phyloP scores from a whole-genome alignment of 139 green algal genomes.

The Prasinococcaceae sp. region DNA sequence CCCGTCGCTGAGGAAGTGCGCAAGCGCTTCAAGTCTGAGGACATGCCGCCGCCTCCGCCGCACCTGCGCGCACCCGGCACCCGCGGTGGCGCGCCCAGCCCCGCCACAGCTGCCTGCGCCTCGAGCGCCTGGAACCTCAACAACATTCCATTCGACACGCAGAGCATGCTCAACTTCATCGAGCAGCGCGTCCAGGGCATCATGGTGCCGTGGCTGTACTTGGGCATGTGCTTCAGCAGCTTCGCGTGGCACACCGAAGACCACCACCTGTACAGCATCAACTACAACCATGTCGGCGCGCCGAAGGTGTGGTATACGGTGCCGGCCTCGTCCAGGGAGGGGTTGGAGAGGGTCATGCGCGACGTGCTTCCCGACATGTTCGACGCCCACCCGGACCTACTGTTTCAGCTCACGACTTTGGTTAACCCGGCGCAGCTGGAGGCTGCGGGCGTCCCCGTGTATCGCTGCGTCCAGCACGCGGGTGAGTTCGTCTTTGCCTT shows the following conservation, averaged over 20 bases:
- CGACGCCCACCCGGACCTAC: slow-evolving; percentile 46
- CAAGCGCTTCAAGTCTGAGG: too few species aligned
- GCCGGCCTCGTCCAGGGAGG: slow-evolving; percentile 17
- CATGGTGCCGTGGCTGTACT: slow-evolving; percentile 65
- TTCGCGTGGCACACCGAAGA: slow-evolving; percentile 52
- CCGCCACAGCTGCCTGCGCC: too few species aligned
- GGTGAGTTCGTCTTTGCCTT: slow-evolving; percentile 78
- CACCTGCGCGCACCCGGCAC: too few species aligned
- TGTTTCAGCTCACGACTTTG: slow-evolving; percentile 69
- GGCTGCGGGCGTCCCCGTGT: slow-evolving; percentile 57
- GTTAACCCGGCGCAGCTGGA: slow-evolving; percentile 50
- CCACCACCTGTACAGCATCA: slow-evolving; percentile 82
- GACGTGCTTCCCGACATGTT: slow-evolving; percentile 54
- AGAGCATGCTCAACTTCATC: slow-evolving; percentile 46
- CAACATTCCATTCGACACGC: slow-evolving; percentile 35
- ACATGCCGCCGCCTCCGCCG: too few species aligned
- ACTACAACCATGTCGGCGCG: slow-evolving; percentile 74
- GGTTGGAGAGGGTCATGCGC: slow-evolving; percentile 11
- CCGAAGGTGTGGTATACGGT: slow-evolving; percentile 73
- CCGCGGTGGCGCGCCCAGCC: too few species aligned
- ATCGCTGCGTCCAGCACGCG: slow-evolving; percentile 22
- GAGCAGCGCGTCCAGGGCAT: slow-evolving; percentile 50
- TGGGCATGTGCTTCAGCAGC: slow-evolving; percentile 2
- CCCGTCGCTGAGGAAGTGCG: too few species aligned
- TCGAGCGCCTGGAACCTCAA: slow-evolving; percentile 58